Evolutionary conservation across 805 yeast genomes (phyloP), one percentile per base, ranked within the genome.

Genomic region (Sungouiella blattae): DNA sequence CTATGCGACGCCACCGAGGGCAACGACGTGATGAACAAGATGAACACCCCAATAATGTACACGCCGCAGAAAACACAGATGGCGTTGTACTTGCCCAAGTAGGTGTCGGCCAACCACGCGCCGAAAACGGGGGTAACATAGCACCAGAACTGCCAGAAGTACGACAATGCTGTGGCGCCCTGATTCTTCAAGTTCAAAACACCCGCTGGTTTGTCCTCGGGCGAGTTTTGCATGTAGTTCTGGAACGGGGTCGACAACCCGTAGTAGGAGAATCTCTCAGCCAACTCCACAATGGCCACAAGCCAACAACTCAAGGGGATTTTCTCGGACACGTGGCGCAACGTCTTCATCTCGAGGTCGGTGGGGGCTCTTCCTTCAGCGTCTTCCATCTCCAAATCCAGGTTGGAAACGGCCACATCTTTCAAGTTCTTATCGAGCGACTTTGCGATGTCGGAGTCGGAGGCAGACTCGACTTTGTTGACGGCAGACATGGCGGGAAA

Each of bases 181-280:
- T 29, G 28, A 12, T 28, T 42, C 9, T 29, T 30, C 34, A 42
- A 32, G 13, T 28, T 18, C n/a, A 44, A 34, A 24, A 36, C 32
- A 4, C 48, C 48, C 12, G 13, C 27, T 11, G 48, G 48, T 8
- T 13, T 25, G 24, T 44, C 48, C 3, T 22, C 9, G 14, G 46
- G 48, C 6, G 40, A 20, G 14, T 44, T 23, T 14, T 44, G 46
- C 30, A 39, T 35, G 32, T 44, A 44, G 35, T 44, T 44, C 18
- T 44, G 48, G 33, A 44, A 42, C n/a, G 46, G 46, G 4, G 41
- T 33, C 15, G 47, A 42, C n/a, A 44, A 26, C 13, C 48, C 47
- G 25, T 44, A 44, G 25, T 30, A 44, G 14, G 46, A 31, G 27
- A 44, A 44, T 13, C 48, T 22, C 26, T 42, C 47, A 5, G 46